Conservation (phyloP, 2,329 filamentous ascomycete species). For the Aspergillus clavatus region DNA sequence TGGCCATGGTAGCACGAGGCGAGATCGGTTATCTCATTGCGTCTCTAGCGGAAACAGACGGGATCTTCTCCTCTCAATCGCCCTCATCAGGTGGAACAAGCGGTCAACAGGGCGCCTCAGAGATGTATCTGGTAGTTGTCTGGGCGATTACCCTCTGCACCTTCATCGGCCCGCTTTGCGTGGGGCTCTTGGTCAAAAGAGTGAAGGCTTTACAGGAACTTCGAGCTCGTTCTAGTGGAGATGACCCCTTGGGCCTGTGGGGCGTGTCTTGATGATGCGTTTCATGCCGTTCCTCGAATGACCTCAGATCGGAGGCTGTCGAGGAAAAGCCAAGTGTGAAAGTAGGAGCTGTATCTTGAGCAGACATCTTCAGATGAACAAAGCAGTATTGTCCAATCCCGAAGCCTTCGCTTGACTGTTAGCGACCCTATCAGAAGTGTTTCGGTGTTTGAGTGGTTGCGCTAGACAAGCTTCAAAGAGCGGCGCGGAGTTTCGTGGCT, state of each 20-base stretch:
- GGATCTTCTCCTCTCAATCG: conserved; percentile 37
- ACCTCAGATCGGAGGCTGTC: too few relatives aligned
- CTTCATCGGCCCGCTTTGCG: conserved; percentile 50
- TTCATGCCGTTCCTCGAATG: too few relatives aligned
- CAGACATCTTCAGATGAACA: too few relatives aligned
- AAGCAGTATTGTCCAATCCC: too few relatives aligned
- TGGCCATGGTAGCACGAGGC: conserved; percentile 70
- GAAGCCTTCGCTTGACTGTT: too few relatives aligned
- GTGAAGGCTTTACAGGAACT: conserved; percentile 39
- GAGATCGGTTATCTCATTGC: conserved; percentile 77
- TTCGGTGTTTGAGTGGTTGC: too few relatives aligned
- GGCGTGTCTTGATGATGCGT: conserved; percentile 16
- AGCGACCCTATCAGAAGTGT: too few relatives aligned
- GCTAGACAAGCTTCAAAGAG: too few relatives aligned
- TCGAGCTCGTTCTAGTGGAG: conserved; percentile 13
- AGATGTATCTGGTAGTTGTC: conserved; percentile 51
- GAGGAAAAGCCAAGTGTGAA: neutral
- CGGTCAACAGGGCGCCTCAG: conserved; percentile 23
- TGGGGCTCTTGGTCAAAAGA: conserved; percentile 47
- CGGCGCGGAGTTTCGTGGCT: too few relatives aligned
- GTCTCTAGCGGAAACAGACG: conserved; percentile 56
- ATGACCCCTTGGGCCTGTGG: conserved; percentile 44
- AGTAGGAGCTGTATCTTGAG: neutral
- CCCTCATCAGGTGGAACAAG: neutral
- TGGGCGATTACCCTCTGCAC: conserved; percentile 57